Evolutionary conservation across 768 basidiomycete genomes (phyloP).

Genomic region (Psilocybe tampanensis): DNA sequence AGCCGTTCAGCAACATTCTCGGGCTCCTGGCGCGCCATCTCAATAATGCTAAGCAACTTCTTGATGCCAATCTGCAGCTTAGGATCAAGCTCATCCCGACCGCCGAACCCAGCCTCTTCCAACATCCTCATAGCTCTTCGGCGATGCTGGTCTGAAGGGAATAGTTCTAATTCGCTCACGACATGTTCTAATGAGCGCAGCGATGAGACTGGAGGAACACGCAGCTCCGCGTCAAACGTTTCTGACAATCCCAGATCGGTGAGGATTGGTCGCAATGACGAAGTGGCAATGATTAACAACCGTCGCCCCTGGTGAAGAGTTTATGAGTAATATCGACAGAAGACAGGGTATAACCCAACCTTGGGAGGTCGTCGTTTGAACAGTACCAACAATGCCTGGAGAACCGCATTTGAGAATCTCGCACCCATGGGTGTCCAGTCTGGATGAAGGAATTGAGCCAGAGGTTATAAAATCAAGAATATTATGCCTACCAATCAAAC

Average conservation of each 20-base stretch:
- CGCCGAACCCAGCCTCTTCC: conserved; percentile 68
- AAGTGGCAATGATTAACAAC: conserved; percentile 88
- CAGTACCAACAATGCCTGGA: conserved; percentile 89
- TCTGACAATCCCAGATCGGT: conserved; percentile 89
- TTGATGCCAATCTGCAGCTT: conserved; percentile 88
- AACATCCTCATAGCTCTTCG: conserved; percentile 65
- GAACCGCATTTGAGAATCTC: conserved; percentile 92
- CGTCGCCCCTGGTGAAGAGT: conserved; percentile 71
- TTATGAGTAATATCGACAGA: conserved; percentile 4
- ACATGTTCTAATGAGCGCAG: conserved; percentile 76
- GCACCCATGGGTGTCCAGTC: conserved; percentile 98
- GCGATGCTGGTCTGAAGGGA: conserved; percentile 57
- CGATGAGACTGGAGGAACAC: conserved; percentile 79
- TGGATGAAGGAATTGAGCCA: conserved; percentile 27
- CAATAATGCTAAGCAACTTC: conserved; percentile 86
- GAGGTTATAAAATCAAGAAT: neutral
- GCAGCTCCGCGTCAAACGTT: conserved; percentile 85
- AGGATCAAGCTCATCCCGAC: conserved; percentile 43
- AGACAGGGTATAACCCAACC: conserved; percentile 42
- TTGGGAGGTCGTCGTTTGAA: conserved; percentile 91
- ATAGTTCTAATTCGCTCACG: conserved; percentile 78
- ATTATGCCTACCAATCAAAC: conserved; percentile 73
- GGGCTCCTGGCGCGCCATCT: conserved; percentile 98
- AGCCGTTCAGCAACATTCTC: conserved; percentile 77
- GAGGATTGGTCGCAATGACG: conserved; percentile 85